These are phyloP conservation scores for Crithidia fasciculata DNA, from an alignment of 208 protist species.

Conservation along the genomic window DNA sequence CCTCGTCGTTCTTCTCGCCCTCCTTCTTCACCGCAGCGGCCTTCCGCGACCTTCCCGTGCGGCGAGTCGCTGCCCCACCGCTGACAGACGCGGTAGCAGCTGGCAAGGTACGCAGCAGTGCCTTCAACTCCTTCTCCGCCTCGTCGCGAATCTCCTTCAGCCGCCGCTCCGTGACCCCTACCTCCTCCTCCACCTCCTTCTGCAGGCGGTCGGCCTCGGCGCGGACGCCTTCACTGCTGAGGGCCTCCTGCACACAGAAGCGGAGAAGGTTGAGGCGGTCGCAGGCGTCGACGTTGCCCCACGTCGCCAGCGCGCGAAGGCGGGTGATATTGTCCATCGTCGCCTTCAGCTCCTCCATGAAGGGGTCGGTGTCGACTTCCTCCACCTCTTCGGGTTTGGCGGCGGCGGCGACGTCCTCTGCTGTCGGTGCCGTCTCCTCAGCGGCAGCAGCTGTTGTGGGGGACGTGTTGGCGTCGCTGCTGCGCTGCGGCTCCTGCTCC, in stretches of 20 bases:
- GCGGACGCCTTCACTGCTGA: constrained; percentile 52
- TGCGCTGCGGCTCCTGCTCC: constrained; percentile 12
- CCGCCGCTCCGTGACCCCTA: constrained; percentile 51
- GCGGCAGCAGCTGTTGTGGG: constrained; percentile 1
- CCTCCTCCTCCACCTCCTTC: constrained; percentile 57
- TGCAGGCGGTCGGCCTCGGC: constrained; percentile 64
- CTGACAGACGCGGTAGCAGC: constrained; percentile 1
- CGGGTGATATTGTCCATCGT: constrained; percentile 68
- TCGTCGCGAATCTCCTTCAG: constrained; percentile 75
- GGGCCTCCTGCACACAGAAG: constrained; percentile 72
- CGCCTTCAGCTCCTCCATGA: constrained; percentile 52
- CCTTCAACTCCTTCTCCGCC: constrained; percentile 77
- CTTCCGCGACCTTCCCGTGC: not conserved
- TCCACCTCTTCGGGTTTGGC: constrained; percentile 1
- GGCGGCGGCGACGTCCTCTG: not conserved
- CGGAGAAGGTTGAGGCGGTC: constrained; percentile 84
- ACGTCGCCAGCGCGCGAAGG: constrained; percentile 70
- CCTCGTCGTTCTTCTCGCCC: constrained; percentile 9
- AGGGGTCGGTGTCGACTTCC: constrained; percentile 31
- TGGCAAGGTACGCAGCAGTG: constrained; percentile 48
- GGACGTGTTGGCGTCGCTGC: not conserved
- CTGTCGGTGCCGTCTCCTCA: not conserved
- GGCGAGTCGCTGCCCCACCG: too few relatives aligned
- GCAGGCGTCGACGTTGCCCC: constrained; percentile 78
- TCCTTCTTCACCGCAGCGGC: not conserved